A percentile compares a stretch with the other conserved stretches of the same genome.
Evolutionary conservation across 805 yeast genomes (phyloP).

Genomic region (Wickerhamiella occidentalis): DNA sequence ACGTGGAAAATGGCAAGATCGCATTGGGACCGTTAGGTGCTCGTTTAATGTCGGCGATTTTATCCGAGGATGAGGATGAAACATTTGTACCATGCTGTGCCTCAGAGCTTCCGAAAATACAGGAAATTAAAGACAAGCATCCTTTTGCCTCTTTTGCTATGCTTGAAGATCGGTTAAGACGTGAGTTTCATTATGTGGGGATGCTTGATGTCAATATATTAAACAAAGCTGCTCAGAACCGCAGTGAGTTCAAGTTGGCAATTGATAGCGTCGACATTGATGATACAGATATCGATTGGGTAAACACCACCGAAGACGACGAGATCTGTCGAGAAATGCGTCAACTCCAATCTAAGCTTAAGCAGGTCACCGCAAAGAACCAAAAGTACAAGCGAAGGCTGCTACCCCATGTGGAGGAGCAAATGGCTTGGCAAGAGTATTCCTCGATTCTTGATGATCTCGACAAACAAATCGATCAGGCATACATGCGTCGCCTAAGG

Average conservation of each 20-base stretch:
- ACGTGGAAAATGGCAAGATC: slow-evolving; percentile 55
- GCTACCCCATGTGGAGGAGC: slow-evolving; percentile 68
- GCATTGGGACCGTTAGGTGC: slow-evolving; percentile 89
- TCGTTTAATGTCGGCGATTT: slow-evolving; percentile 67
- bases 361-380: slow-evolving; percentile 49
- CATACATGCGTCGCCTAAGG: slow-evolving; percentile 70
- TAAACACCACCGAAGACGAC: slow-evolving; percentile 76
- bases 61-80: slow-evolving; percentile 29
- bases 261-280: slow-evolving; percentile 21
- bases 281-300: slow-evolving; percentile 50
- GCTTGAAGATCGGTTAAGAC: slow-evolving; percentile 74
- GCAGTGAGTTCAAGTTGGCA: slow-evolving; percentile 21
- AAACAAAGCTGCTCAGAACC: slow-evolving; percentile 26
- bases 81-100: slow-evolving; percentile 18
- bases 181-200: slow-evolving; percentile 84
- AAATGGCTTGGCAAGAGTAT: slow-evolving; percentile 91
- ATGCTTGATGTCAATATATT: slow-evolving; percentile 38
- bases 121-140: slow-evolving; percentile 16
- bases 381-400: slow-evolving; percentile 52
- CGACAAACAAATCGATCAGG: slow-evolving; percentile 94
- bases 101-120: slow-evolving; percentile 8
- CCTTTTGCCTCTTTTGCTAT: slow-evolving; percentile 51
- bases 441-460: slow-evolving; percentile 79
- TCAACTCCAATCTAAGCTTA: slow-evolving; percentile 53
- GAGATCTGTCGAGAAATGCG: slow-evolving; percentile 82